Base-by-base conservation (phyloP, 352 stramenopile species). In the Phytophthora pluvialis region DNA sequence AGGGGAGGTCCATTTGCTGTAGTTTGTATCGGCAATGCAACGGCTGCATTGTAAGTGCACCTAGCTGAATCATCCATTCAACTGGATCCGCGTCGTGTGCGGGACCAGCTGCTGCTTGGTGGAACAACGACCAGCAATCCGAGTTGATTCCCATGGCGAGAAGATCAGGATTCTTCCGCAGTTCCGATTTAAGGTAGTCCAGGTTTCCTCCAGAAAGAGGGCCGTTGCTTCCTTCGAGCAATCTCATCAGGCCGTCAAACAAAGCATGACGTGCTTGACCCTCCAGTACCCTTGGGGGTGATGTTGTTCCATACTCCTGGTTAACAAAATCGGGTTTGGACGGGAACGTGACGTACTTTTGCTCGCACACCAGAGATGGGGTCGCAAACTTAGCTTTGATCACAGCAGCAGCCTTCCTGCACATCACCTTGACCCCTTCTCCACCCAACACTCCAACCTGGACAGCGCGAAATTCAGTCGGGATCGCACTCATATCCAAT, bases 1-100 rank as follows among this genome's bases (percentile, higher is more conserved):
- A 28, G 16, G 15, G 38, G 7, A 48, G 18, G 9, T 59, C 46
- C 12, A 42, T 35, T 25, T 51, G 52, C 15, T 18, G 32, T 15
- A 32, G 56, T 3, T 57, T 18, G 1, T 52, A 11, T 12, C 64
- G 53, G 29, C 53, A 67, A 32, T 70, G 48, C 10, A 64, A 31
- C 0, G 63, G 53, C 38, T 76, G 52, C 32, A 54, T 60, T 13
- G 36, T 49, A 2, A 73, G 56, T 4, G 49, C 61, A 12, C 55
- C 67, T 33, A 81, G 72, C 15, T 80, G 65, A 18, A 80, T 64
- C 39, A 83, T 60, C 69, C 63, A 83, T 45, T 83, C 72, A 0
- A 77, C 60, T 3, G 78, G 64, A 0, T 52, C 38, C 4, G 40
- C 49, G 21, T 81, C 67, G 10, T 69, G 60, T 4, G 64, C 67